These are phyloP conservation scores for Penicillium silybi DNA, from an alignment of 495 filamentous ascomycete species.

Conservation along the genomic window DNA sequence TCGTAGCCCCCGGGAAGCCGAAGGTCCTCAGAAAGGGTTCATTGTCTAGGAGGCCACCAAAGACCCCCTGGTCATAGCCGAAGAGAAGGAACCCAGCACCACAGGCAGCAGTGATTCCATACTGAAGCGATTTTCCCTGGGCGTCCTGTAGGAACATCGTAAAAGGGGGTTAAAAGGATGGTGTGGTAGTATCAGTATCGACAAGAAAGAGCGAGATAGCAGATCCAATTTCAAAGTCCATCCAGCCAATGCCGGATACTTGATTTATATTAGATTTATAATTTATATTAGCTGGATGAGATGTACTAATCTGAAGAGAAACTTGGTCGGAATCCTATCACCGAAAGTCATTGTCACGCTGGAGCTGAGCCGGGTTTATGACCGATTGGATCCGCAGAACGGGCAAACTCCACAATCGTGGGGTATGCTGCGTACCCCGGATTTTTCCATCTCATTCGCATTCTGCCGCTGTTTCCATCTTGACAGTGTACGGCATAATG, in stretches of 20 bases:
- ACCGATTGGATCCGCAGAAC: background rate
- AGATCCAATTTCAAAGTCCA: background rate
- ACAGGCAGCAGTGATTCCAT: constrained; percentile 10
- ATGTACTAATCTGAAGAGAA: no score
- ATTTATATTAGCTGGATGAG: no score
- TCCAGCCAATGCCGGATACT: no score
- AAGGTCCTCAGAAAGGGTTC: constrained; percentile 8
- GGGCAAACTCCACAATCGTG: background rate
- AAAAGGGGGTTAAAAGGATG: background rate
- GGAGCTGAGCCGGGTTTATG: background rate
- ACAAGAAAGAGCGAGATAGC: background rate
- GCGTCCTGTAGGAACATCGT: constrained; percentile 1
- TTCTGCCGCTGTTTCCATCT: background rate
- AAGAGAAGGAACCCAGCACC: constrained; percentile 18
- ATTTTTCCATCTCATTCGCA: background rate
- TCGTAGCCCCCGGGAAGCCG: constrained; percentile 4
- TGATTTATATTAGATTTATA: no score
- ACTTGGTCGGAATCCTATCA: no score
- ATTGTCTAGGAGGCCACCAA: constrained; percentile 24
- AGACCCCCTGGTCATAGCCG: constrained; percentile 30
- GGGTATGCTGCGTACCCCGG: background rate
- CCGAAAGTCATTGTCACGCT: no score
- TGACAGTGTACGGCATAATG: background rate
- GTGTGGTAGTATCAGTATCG: background rate
- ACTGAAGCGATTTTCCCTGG: constrained; percentile 7